phyloP scores from a whole-genome alignment of 2,329 filamentous ascomycete species.

The Xylariaceae sp. region DNA sequence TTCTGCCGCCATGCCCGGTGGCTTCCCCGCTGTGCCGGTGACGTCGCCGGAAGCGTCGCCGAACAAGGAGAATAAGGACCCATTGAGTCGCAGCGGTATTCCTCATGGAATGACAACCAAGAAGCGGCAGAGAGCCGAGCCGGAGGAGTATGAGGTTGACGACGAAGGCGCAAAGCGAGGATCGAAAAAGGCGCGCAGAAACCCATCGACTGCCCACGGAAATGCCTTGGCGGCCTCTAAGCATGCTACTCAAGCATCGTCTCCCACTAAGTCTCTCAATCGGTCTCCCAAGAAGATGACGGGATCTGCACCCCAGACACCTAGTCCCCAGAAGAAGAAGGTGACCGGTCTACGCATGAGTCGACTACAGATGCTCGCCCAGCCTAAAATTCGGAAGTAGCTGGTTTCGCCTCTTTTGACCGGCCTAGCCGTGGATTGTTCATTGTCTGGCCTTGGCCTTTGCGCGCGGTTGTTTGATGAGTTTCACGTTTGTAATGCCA shows the following conservation, averaged over 20 bases:
- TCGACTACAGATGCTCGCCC: slow-evolving; percentile 56
- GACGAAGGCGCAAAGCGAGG: slow-evolving; percentile 43
- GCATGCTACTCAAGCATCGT: slow-evolving; percentile 34
- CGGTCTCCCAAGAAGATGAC: slow-evolving; percentile 26
- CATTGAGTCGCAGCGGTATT: slow-evolving; percentile 36
- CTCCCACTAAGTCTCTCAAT: slow-evolving; percentile 11
- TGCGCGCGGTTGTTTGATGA: slow-evolving; percentile 8
- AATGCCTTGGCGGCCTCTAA: slow-evolving; percentile 49
- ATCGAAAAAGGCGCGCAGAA: slow-evolving; percentile 52
- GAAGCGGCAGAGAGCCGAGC: slow-evolving; percentile 56
- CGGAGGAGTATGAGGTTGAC: slow-evolving; percentile 46
- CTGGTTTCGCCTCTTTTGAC: neutral
- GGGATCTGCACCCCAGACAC: slow-evolving; percentile 23
- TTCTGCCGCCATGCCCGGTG: slow-evolving; percentile 47
- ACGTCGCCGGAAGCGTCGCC: slow-evolving; percentile 25
- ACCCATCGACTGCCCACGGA: slow-evolving; percentile 43
- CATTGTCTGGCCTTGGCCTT: neutral
- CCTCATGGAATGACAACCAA: slow-evolving; percentile 61
- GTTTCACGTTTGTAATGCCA: slow-evolving; percentile 4
- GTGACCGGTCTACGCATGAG: slow-evolving; percentile 46
- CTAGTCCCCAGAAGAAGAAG: slow-evolving; percentile 49
- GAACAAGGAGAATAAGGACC: slow-evolving; percentile 36
- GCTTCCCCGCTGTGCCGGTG: slow-evolving; percentile 40
- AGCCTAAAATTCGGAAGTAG: slow-evolving; percentile 51
- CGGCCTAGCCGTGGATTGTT: neutral